Base-by-base conservation (phyloP, 768 basidiomycete genomes). In the Tylopilus plumbeoviolaceoides region DNA sequence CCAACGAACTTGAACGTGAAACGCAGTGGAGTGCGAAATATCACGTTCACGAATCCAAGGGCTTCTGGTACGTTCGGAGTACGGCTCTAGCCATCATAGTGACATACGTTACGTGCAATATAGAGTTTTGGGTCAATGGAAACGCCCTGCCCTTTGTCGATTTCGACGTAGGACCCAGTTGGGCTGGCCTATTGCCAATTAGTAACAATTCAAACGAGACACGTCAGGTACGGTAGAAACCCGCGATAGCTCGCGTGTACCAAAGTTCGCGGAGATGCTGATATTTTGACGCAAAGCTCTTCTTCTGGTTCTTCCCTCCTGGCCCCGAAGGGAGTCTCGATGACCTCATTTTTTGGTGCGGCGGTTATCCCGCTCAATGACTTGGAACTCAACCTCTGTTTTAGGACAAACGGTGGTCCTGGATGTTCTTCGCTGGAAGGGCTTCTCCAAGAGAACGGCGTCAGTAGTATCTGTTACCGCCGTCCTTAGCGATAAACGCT, bases 401-500 rank as follows among this genome's bases (percentile, higher is more conserved):
- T 20, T 60, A 87, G 85, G 87, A 86, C 83, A 5, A 89, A 88
- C 57, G 87, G 87, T n/a, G 87, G 88, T 1, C 88, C 87, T 0
- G 87, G 88, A 25, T 89, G 87, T 60, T 87, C 85, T 12, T 85
- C 86, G 2, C 70, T 89, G 0, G 82, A 86, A 62, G 88, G 86
- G 17, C 66, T 84, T 35, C 63, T 89, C 4, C 83, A 89, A 64
- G 88, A 89, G 62, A 88, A 88, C 56, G 87, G n/a, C n/a, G n/a
- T n/a, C n/a, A n/a, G n/a, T n/a, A n/a, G n/a, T n/a, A n/a, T n/a
- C n/a, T n/a, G n/a, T n/a, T n/a, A n/a, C n/a, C n/a, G n/a, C n/a
- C n/a, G n/a, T n/a, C 23, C 5, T 23, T 23, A 51, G 25, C 2
- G 87, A 15, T 86, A 51, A 20, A 53, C 52, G 7, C 30, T 9